A percentile compares a stretch with the other conserved stretches of the same genome.
Evolutionary conservation across 768 basidiomycete genomes (phyloP).

Genomic region (Tremella fuciformis): DNA sequence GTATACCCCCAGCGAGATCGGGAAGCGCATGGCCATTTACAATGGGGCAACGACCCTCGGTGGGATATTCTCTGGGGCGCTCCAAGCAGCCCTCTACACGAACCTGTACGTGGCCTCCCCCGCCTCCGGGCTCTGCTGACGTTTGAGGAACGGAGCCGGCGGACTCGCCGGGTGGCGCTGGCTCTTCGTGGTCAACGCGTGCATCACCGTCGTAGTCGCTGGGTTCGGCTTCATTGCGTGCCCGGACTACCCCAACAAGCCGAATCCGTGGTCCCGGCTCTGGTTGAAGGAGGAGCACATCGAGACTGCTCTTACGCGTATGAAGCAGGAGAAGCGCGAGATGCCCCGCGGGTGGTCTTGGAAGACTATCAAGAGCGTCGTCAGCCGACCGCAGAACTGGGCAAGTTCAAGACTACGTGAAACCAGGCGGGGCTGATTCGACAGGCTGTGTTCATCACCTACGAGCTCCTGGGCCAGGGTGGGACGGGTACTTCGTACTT

Average conservation of each 20-base stretch:
- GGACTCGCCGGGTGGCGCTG: conserved; percentile 10
- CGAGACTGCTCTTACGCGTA: not conserved
- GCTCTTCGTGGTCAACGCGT: conserved; percentile 15
- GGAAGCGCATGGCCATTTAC: conserved; percentile 11
- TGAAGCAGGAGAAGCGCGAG: not conserved
- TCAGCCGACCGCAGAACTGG: conserved; percentile 8
- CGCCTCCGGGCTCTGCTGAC: not conserved
- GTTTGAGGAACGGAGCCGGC: not conserved
- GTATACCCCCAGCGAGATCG: conserved; percentile 13
- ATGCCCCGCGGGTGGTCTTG: conserved; percentile 9
- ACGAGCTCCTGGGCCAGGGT: conserved; percentile 7
- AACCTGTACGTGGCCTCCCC: conserved; percentile 4
- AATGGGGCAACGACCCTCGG: conserved; percentile 10
- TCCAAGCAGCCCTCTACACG: conserved; percentile 13
- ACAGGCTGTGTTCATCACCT: not conserved
- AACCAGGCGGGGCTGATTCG: not conserved
- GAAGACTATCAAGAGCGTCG: conserved; percentile 5
- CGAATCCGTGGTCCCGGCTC: not conserved
- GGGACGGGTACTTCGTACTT: conserved; percentile 13
- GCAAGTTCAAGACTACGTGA: not conserved
- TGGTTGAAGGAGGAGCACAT: conserved; percentile 4
- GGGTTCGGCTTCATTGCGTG: conserved; percentile 10
- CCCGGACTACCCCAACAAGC: conserved; percentile 14
- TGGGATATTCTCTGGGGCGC: conserved; percentile 12
- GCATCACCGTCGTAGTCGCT: conserved; percentile 10